These are phyloP conservation scores for Colletotrichum echinochloae DNA, from an alignment of 2,329 filamentous ascomycete genomes.

Conservation along the genomic window DNA sequence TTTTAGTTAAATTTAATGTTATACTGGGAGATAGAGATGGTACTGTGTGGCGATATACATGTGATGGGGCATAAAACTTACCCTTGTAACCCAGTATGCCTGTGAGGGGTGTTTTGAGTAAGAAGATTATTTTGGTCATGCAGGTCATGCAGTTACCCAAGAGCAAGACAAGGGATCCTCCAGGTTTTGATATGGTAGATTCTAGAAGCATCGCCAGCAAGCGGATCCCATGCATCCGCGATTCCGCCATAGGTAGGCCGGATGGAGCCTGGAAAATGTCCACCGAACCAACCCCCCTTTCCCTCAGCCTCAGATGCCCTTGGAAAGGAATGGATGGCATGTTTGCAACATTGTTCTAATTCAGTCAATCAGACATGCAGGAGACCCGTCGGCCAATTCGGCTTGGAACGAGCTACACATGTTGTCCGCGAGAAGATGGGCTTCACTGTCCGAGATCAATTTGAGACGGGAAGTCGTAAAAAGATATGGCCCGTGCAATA, in stretches of 20 bases:
- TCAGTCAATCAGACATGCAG: not conserved
- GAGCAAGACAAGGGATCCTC: not conserved
- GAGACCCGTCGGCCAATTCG: not conserved
- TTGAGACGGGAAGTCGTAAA: conserved; percentile 4
- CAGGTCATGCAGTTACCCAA: not conserved
- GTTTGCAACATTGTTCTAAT: not conserved
- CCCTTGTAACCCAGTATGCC: too few species aligned
- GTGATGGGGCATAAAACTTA: too few species aligned
- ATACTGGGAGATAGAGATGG: too few species aligned
- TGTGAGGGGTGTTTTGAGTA: not conserved
- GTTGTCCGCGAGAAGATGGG: not conserved
- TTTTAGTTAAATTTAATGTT: too few species aligned
- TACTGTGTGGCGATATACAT: too few species aligned
- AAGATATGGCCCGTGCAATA: conserved; percentile 30
- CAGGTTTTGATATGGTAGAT: not conserved
- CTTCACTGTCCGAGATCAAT: not conserved
- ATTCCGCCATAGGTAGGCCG: not conserved
- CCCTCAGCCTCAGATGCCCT: not conserved
- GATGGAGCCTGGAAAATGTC: not conserved
- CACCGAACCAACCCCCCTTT: too few species aligned
- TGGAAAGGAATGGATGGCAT: not conserved
- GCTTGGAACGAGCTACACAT: not conserved
- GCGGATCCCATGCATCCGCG: not conserved
- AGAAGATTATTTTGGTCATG: not conserved
- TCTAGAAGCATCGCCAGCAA: not conserved